Percentiles rank a stretch among this genome's conserved stretches.
These are phyloP conservation scores for Fusarium decemcellulare DNA, from an alignment of 2,329 filamentous ascomycete species.

Conservation along the genomic window DNA sequence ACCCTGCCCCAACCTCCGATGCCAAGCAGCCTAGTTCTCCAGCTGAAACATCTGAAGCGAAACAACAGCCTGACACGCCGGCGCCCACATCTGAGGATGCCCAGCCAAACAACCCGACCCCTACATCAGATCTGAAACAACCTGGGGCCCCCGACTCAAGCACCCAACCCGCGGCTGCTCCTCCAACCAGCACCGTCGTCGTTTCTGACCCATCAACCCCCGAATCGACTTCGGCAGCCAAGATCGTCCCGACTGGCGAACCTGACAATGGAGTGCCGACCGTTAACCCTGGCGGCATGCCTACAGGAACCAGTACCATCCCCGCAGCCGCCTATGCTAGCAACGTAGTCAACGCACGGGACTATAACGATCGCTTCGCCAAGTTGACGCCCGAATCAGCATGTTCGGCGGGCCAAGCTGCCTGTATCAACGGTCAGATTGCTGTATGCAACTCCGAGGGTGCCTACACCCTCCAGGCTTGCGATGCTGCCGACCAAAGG, in stretches of 20 bases:
- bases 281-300: constrained; percentile 50
- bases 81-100: constrained; percentile 9
- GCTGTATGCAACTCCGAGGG: constrained; percentile 61
- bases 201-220: constrained; percentile 30
- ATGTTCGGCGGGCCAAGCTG: constrained; percentile 62
- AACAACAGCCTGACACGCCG: constrained; percentile 17
- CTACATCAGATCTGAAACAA: constrained; percentile 4
- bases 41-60: constrained; percentile 11
- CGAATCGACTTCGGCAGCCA: constrained; percentile 16
- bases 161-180: constrained; percentile 11
- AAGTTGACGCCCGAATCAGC: constrained; percentile 60
- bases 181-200: constrained; percentile 21
- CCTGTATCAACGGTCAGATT: constrained; percentile 66
- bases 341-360: constrained; percentile 61
- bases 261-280: constrained; percentile 60
- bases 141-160: constrained; percentile 9
- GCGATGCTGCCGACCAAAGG: constrained; percentile 45
- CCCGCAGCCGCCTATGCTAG: constrained; percentile 57
- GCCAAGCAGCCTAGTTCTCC: constrained; percentile 22
- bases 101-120: constrained; percentile 10
- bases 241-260: constrained; percentile 39
- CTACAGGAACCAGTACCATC: constrained; percentile 57
- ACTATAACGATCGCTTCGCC: constrained; percentile 64
- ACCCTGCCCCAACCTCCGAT: constrained; percentile 21
- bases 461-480: constrained; percentile 58